Evolutionary conservation across 1,284 basidiomycete species (phyloP).

Genomic region (Ganoderma multipileum): DNA sequence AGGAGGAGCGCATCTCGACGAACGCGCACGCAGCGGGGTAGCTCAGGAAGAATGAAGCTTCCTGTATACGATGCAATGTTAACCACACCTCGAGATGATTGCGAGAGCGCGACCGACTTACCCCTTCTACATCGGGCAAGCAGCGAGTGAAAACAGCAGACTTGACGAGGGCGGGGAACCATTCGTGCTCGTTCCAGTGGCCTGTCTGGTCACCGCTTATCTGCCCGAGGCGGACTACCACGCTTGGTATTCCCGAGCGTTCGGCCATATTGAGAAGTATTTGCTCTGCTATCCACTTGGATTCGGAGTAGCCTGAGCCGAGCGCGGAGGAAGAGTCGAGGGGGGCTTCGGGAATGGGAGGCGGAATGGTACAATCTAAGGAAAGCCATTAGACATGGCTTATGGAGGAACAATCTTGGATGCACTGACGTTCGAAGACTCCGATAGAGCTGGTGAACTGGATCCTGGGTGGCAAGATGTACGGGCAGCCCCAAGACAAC

Average conservation of each 20-base stretch:
- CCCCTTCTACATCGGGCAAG: slow-evolving; percentile 15
- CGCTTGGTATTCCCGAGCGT: slow-evolving; percentile 34
- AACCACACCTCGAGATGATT: neutral
- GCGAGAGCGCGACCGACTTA: neutral
- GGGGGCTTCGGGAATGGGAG: slow-evolving; percentile 21
- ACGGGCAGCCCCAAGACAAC: slow-evolving; percentile 37
- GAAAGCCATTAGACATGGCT: neutral
- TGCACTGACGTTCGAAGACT: slow-evolving; percentile 31
- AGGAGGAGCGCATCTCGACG: slow-evolving; percentile 30
- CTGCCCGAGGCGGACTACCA: slow-evolving; percentile 51
- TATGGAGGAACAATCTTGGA: neutral
- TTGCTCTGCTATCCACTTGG: slow-evolving; percentile 49
- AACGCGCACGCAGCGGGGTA: slow-evolving; percentile 31
- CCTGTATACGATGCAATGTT: slow-evolving; percentile 6
- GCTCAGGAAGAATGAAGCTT: slow-evolving; percentile 34
- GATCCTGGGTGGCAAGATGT: slow-evolving; percentile 31
- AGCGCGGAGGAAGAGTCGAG: slow-evolving; percentile 35
- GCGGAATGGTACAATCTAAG: slow-evolving; percentile 16
- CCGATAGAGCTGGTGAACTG: slow-evolving; percentile 42
- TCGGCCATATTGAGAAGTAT: slow-evolving; percentile 32
- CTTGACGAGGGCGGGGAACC: slow-evolving; percentile 44
- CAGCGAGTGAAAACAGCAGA: slow-evolving; percentile 6
- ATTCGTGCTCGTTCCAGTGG: slow-evolving; percentile 51
- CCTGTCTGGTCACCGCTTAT: slow-evolving; percentile 47
- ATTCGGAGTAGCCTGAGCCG: slow-evolving; percentile 46